Percentiles rank a stretch among this genome's conserved stretches.
phyloP scores from a whole-genome alignment of 176 grass and related monocot genomes.

The Rhynchospora pubera region DNA sequence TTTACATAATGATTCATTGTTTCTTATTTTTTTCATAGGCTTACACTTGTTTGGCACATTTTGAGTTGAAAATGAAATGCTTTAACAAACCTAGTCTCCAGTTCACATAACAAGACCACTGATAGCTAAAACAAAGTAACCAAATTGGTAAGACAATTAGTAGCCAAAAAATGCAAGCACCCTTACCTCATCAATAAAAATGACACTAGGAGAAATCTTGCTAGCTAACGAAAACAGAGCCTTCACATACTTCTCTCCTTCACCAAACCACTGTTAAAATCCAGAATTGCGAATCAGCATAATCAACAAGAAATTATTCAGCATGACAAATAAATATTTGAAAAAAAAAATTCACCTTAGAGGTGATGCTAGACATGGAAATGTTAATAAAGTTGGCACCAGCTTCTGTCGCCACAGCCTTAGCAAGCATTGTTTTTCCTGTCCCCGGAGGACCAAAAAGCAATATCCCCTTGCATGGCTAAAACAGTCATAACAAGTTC shows the following conservation, averaged over 20 bases:
- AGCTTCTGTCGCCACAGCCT: constrained; percentile 98
- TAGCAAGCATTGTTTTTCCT: constrained; percentile 99
- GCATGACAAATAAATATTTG: constrained; percentile 14
- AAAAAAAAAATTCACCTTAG: constrained; percentile 46
- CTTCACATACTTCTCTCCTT: constrained; percentile 98
- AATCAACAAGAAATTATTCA: constrained; percentile 20
- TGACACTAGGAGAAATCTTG: constrained; percentile 97
- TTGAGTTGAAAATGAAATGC: neutral
- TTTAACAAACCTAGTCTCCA: neutral
- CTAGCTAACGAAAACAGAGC: constrained; percentile 93
- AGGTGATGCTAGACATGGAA: constrained; percentile 98
- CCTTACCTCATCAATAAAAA: constrained; percentile 98
- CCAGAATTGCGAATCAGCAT: constrained; percentile 32
- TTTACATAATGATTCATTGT: neutral
- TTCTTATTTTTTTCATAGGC: neutral
- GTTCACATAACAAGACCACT: neutral
- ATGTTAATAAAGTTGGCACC: constrained; percentile 98
- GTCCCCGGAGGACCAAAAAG: constrained; percentile 96
- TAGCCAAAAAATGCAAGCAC: neutral
- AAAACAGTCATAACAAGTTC: constrained; percentile 4
- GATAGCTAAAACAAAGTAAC: neutral
- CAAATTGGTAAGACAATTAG: neutral
- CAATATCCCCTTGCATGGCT: constrained; percentile 97
- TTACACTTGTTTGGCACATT: neutral
- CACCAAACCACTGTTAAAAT: constrained; percentile 90